phyloP scores from a whole-genome alignment of 1,284 basidiomycete species.

The Thecaphora thlaspeos region DNA sequence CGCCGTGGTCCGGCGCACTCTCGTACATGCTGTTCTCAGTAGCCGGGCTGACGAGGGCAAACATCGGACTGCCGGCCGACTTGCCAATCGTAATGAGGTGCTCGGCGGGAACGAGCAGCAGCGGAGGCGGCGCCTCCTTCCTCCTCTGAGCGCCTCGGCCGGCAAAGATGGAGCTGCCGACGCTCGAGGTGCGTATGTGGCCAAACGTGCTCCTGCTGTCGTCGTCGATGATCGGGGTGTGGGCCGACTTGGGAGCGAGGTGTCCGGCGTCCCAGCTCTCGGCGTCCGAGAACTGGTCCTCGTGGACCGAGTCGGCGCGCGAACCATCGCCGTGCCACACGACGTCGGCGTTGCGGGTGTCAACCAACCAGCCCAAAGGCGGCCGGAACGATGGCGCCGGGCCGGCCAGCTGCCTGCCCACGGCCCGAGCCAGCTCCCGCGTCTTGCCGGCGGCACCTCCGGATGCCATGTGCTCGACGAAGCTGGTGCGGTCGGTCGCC shows the following conservation, averaged over 20 bases:
- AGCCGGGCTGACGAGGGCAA: constrained; percentile 13
- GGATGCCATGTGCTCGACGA: constrained; percentile 6
- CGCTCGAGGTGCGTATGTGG: constrained; percentile 30
- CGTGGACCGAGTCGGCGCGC: constrained; percentile 6
- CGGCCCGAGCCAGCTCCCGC: constrained; percentile 26
- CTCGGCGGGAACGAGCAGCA: constrained; percentile 13
- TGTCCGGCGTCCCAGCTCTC: constrained; percentile 41
- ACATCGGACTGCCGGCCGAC: not conserved
- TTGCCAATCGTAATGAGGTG: not conserved
- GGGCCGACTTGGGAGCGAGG: constrained; percentile 11
- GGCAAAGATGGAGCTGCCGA: constrained; percentile 46
- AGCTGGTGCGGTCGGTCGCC: not conserved
- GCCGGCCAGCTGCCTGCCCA: constrained; percentile 18
- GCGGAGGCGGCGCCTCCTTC: constrained; percentile 27
- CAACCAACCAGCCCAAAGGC: constrained; percentile 27
- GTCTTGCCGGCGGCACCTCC: constrained; percentile 15
- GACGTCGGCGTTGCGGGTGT: constrained; percentile 30
- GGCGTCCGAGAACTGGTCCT: constrained; percentile 43
- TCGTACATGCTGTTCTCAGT: constrained; percentile 28
- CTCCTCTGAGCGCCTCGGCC: constrained; percentile 29
- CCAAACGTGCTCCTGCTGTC: constrained; percentile 20
- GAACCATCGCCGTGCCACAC: constrained; percentile 34
- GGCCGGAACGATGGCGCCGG: constrained; percentile 26
- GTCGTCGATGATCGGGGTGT: constrained; percentile 11
- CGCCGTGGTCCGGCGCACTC: constrained; percentile 1